Evolutionary conservation across 257 asterid species (phyloP).

Genomic region (Osmanthus fragrans): DNA sequence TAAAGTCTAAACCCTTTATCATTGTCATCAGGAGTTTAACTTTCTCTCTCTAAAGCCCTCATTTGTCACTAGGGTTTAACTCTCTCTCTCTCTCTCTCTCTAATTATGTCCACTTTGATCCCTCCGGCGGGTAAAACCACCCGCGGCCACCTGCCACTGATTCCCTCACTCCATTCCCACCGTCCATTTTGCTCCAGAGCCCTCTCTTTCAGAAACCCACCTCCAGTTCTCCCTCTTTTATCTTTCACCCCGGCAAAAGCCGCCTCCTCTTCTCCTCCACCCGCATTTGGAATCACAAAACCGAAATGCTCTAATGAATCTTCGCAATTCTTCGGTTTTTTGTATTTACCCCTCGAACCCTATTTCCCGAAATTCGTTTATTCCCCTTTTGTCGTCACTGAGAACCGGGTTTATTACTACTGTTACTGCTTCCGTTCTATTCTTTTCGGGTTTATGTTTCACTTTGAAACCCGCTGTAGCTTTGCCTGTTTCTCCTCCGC

Average conservation of each 20-base stretch:
- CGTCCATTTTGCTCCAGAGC: slow-evolving; percentile 30
- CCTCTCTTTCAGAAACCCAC: slow-evolving; percentile 31
- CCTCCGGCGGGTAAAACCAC: slow-evolving; percentile 36
- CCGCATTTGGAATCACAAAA: slow-evolving; percentile 12
- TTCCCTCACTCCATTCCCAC: slow-evolving; percentile 28
- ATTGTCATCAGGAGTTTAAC: no score
- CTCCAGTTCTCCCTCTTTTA: slow-evolving; percentile 27
- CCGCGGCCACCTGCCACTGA: slow-evolving; percentile 19
- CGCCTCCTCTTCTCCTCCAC: slow-evolving; percentile 26
- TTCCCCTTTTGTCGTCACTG: slow-evolving; percentile 35
- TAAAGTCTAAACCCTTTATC: no score
- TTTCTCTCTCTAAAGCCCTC: not conserved
- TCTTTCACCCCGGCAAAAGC: slow-evolving; percentile 24
- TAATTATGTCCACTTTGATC: slow-evolving; percentile 45
- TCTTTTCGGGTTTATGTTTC: slow-evolving; percentile 36
- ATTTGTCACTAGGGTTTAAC: not conserved
- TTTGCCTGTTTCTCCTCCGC: slow-evolving; percentile 29
- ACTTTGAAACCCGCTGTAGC: slow-evolving; percentile 31
- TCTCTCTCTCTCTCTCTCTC: not conserved
- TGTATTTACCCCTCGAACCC: not conserved
- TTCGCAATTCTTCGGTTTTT: not conserved
- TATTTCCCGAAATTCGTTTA: not conserved
- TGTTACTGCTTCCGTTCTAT: slow-evolving; percentile 48
- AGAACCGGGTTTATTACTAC: slow-evolving; percentile 42
- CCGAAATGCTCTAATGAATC: slow-evolving; percentile 4